These are phyloP conservation scores for Termitomyces eurrhizus DNA, from an alignment of 768 basidiomycete genomes.

Conservation along the genomic window DNA sequence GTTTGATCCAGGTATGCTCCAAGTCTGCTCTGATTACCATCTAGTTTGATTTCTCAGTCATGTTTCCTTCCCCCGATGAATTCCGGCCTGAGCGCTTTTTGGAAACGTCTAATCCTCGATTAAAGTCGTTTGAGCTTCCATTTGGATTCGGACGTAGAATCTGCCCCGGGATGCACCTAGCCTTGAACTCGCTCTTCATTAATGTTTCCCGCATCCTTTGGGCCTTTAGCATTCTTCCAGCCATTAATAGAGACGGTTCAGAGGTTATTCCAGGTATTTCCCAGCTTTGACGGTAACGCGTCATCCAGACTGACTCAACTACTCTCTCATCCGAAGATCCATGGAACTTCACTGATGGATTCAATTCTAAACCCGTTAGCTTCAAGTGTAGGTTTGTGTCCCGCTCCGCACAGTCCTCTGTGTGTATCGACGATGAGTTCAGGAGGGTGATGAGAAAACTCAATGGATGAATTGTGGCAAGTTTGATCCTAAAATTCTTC, in stretches of 20 bases:
- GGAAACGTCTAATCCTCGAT: slow-evolving; percentile 6
- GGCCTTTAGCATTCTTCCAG: slow-evolving; percentile 28
- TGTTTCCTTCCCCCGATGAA: slow-evolving; percentile 9
- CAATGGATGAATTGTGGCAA: neutral
- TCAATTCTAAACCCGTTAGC: slow-evolving; percentile 30
- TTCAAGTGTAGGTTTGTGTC: slow-evolving; percentile 28
- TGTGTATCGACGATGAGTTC: slow-evolving; percentile 23
- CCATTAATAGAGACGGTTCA: slow-evolving; percentile 6
- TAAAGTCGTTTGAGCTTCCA: slow-evolving; percentile 19
- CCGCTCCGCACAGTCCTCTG: slow-evolving; percentile 16
- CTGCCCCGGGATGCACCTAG: slow-evolving; percentile 34
- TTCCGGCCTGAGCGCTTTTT: slow-evolving; percentile 22
- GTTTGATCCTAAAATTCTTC: neutral
- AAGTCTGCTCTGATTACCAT: neutral
- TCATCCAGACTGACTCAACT: neutral
- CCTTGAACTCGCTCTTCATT: slow-evolving; percentile 29
- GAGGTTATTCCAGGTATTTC: slow-evolving; percentile 11
- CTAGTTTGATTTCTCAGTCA: neutral
- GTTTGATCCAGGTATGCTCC: slow-evolving; percentile 10
- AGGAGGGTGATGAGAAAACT: slow-evolving; percentile 5
- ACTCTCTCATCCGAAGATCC: slow-evolving; percentile 16
- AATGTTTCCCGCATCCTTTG: slow-evolving; percentile 33
- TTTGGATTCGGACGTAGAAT: slow-evolving; percentile 40
- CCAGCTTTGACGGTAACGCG: neutral
- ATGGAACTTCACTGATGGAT: slow-evolving; percentile 29